These are phyloP conservation scores for Aspergillus thermomutatus DNA, from an alignment of 2,329 filamentous ascomycete species.

Conservation along the genomic window DNA sequence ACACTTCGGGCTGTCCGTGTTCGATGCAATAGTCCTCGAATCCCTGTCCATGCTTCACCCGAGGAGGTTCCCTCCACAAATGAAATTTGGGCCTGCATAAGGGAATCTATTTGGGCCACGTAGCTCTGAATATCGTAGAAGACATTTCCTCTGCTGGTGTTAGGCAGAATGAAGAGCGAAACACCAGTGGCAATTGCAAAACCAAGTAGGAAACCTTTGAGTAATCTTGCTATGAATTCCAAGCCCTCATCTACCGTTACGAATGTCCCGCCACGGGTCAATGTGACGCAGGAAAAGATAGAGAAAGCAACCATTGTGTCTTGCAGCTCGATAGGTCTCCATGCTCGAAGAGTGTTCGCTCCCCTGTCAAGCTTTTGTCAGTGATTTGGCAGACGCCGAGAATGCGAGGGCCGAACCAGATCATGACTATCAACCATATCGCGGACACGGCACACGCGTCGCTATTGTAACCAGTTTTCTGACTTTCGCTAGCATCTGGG, in stretches of 20 bases:
- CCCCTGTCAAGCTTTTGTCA: conserved; percentile 28
- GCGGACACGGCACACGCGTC: conserved; percentile 66
- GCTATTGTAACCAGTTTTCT: conserved; percentile 56
- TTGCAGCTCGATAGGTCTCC: conserved; percentile 58
- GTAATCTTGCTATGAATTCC: conserved; percentile 45
- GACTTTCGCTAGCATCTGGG: conserved; percentile 24
- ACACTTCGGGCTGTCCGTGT: conserved; percentile 16
- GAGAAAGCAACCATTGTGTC: conserved; percentile 66
- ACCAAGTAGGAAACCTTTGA: conserved; percentile 63
- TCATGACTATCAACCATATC: conserved; percentile 67
- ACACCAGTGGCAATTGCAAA: conserved; percentile 62
- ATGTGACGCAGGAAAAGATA: conserved; percentile 64
- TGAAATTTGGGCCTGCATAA: conserved; percentile 57
- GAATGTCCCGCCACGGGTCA: conserved; percentile 53
- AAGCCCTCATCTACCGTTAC: conserved; percentile 25
- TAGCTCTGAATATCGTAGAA: conserved; percentile 54
- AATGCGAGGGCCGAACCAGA: conserved; percentile 46
- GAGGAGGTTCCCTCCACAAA: conserved; percentile 50
- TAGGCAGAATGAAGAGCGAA: conserved; percentile 62
- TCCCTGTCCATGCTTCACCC: conserved; percentile 7
- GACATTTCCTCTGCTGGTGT: conserved; percentile 62
- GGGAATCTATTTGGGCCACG: conserved; percentile 53
- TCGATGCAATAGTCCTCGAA: conserved; percentile 12
- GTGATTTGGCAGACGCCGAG: not conserved
- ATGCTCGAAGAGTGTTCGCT: conserved; percentile 62